Conservation (phyloP, 1,284 basidiomycete genomes). For the Tremellales sp. region DNA sequence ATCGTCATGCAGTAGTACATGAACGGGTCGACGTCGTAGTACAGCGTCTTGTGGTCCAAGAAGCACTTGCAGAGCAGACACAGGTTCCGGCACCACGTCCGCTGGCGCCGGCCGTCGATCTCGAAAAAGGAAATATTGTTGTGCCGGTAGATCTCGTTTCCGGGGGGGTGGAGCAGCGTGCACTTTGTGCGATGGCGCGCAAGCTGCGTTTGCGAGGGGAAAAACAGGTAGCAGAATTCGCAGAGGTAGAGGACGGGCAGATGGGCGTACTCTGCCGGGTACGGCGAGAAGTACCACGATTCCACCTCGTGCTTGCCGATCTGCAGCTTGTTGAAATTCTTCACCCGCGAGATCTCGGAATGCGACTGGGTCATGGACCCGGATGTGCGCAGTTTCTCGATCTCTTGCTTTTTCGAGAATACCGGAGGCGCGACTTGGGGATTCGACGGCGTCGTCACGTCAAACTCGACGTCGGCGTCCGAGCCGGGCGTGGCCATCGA, state of each 20-base stretch:
- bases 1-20: slow-evolving; percentile 98
- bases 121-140: slow-evolving; percentile 98
- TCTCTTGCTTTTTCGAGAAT: slow-evolving; percentile 93
- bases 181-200: slow-evolving; percentile 88
- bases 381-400: slow-evolving; percentile 94
- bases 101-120: slow-evolving; percentile 92
- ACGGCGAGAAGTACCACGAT: slow-evolving; percentile 99
- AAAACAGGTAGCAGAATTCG: slow-evolving; percentile 95
- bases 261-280: slow-evolving; percentile 96
- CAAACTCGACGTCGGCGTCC: slow-evolving; percentile 40
- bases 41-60: slow-evolving; percentile 98
- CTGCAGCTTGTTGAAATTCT: slow-evolving; percentile 94
- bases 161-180: slow-evolving; percentile 89
- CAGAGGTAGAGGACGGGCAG: slow-evolving; percentile 93
- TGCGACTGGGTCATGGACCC: slow-evolving; percentile 99
- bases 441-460: slow-evolving; percentile 51
- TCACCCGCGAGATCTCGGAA: slow-evolving; percentile 94
- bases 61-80: slow-evolving; percentile 97
- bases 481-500: slow-evolving; percentile 54
- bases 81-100: slow-evolving; percentile 95
- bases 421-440: slow-evolving; percentile 53
- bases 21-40: slow-evolving; percentile 99
- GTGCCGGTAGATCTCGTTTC: slow-evolving; percentile 97
- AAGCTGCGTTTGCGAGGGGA: slow-evolving; percentile 80
- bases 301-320: slow-evolving; percentile 96